Conservation (phyloP, 2,329 filamentous ascomycete species). For the Xylariaceae sp. region DNA sequence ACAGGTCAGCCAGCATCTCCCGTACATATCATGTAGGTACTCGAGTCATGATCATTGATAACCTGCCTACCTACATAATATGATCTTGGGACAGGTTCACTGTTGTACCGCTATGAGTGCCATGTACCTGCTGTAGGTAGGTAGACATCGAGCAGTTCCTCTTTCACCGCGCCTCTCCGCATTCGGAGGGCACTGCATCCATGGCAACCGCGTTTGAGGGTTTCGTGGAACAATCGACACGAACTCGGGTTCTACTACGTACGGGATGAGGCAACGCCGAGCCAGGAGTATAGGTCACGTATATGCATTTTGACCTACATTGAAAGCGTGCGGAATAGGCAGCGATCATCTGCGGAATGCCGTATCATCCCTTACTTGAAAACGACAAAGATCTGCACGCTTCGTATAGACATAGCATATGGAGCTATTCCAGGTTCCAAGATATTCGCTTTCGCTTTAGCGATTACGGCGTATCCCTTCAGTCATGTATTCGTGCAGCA, state of each 20-base stretch:
- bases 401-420: too few species aligned
- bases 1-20: too few species aligned
- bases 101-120: not conserved
- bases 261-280: not conserved
- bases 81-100: not conserved
- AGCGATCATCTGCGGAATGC: too few species aligned
- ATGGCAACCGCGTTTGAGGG: not conserved
- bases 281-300: too few species aligned
- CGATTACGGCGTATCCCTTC: too few species aligned
- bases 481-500: too few species aligned
- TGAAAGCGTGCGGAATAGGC: too few species aligned
- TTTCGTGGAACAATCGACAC: conserved; percentile 13
- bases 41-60: not conserved
- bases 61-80: not conserved
- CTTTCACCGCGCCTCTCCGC: conserved; percentile 12
- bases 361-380: too few species aligned
- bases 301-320: too few species aligned
- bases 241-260: not conserved
- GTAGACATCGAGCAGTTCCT: conserved; percentile 3
- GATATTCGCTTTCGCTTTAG: too few species aligned
- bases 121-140: not conserved
- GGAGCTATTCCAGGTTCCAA: too few species aligned
- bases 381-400: too few species aligned
- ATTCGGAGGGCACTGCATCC: conserved; percentile 10
- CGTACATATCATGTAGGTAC: not conserved